Evolutionary conservation across 768 basidiomycete species (phyloP), one percentile per base, ranked within the genome.

Genomic region (Boletus pseudopeckii): DNA sequence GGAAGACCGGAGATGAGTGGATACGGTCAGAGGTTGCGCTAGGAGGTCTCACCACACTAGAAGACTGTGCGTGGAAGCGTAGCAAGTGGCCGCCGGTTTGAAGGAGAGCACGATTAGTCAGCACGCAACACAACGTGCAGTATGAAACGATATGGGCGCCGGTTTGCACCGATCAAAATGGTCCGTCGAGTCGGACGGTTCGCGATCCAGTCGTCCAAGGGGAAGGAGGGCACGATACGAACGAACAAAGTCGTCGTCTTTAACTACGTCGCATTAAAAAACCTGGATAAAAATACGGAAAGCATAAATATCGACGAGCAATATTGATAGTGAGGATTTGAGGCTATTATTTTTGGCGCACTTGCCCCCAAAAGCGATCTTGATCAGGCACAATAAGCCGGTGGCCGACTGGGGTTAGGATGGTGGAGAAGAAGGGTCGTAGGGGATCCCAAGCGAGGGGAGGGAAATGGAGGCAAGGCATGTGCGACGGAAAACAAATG

Each of bases 291-390:
- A 71, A 61, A 69, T 69, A 69, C 11, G 24, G 20, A 49, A 40
- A 10, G 41, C 44, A 55, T 53, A 66, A 68, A 68, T 64, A 68
- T 52, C 43, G 47, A 50, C 15, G 47, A 42, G 30, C 41, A 24
- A 24, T 3, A 11, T 1, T 32, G 30, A 32, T 32, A 22, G 45
- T 26, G 55, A 46, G 41, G 53, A 54, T 40, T 45, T 33, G 52
- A 65, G 65, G 50, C n/a, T 58, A 67, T 67, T 69, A 69, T 69
- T 71, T 71, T 69, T 67, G 68, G 67, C 37, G 47, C 50, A 56
- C 17, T 56, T 46, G 51, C 42, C 48, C 32, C 11, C 1, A 22
- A n/a, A 43, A 58, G 50, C 45, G 52, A 63, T 64, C 48, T 53
- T 59, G 55, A 69, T 71, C 69, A 71, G 67, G 67, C 50, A 68